phyloP scores from a whole-genome alignment of 345 rosid genomes.

The Eutrema japonicum region DNA sequence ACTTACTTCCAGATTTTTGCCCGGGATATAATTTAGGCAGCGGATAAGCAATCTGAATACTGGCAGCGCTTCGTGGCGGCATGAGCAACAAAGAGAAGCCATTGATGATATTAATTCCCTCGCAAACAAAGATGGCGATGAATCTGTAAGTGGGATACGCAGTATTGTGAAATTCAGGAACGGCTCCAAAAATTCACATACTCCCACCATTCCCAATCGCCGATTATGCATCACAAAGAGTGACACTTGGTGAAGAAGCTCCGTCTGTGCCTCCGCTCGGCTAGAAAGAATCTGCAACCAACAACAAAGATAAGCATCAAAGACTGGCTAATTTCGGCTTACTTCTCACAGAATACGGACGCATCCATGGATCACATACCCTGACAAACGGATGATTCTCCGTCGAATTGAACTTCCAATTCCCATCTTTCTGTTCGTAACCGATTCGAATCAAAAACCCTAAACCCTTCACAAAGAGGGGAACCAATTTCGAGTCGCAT shows the following conservation, averaged over 20 bases:
- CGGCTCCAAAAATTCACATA: slow-evolving; percentile 80
- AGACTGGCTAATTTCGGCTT: neutral
- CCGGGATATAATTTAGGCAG: slow-evolving; percentile 59
- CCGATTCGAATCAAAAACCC: slow-evolving; percentile 66
- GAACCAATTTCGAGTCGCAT: slow-evolving; percentile 56
- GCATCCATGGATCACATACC: slow-evolving; percentile 45
- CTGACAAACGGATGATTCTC: slow-evolving; percentile 84
- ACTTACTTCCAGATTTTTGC: slow-evolving; percentile 58
- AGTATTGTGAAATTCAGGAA: slow-evolving; percentile 63
- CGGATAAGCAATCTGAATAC: slow-evolving; percentile 61
- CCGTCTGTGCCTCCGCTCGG: slow-evolving; percentile 65
- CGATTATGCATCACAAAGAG: slow-evolving; percentile 59
- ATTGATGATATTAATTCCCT: slow-evolving; percentile 68
- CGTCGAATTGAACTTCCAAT: slow-evolving; percentile 55
- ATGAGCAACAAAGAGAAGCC: slow-evolving; percentile 77
- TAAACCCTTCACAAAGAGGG: slow-evolving; percentile 65
- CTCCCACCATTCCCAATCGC: slow-evolving; percentile 58
- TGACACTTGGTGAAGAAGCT: slow-evolving; percentile 71
- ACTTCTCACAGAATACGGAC: neutral
- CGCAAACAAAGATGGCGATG: slow-evolving; percentile 52
- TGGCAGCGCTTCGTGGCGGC: slow-evolving; percentile 62
- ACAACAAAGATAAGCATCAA: slow-evolving; percentile 13
- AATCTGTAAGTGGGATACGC: slow-evolving; percentile 53
- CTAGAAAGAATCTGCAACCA: slow-evolving; percentile 69
- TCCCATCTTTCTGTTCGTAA: slow-evolving; percentile 52